Percentiles rank a stretch among this genome's conserved stretches.
Evolutionary conservation across 495 filamentous ascomycete species (phyloP).

Genomic region (Penicillium soppii): DNA sequence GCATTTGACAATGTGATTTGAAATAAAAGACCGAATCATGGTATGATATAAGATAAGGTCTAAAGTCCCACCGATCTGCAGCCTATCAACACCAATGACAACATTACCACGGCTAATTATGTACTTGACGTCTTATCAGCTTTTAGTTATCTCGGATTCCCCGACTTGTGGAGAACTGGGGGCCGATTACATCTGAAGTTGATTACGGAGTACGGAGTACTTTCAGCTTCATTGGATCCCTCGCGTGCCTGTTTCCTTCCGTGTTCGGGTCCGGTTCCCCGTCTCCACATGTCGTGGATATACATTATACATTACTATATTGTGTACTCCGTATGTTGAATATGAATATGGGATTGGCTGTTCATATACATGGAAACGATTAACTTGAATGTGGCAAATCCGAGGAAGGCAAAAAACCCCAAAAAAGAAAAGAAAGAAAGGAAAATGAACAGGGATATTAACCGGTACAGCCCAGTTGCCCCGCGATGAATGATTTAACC

Average conservation of each 20-base stretch:
- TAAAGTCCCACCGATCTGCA: conserved; percentile 5
- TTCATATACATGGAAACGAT: too few species aligned
- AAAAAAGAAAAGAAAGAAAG: too few species aligned
- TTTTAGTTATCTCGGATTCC: conserved; percentile 1
- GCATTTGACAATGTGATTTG: conserved; percentile 3
- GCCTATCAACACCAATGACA: not conserved
- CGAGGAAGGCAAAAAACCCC: too few species aligned
- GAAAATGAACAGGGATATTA: conserved; percentile 2
- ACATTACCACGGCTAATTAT: conserved; percentile 7
- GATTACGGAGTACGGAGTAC: not conserved
- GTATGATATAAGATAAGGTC: conserved; percentile 1
- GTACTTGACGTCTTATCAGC: not conserved
- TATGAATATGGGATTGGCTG: too few species aligned
- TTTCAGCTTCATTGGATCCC: not conserved
- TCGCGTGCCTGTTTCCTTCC: not conserved
- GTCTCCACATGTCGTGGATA: not conserved
- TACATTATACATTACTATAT: not conserved
- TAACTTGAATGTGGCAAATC: too few species aligned
- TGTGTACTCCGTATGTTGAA: too few species aligned
- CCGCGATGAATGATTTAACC: not conserved
- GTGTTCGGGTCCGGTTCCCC: not conserved
- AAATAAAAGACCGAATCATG: not conserved
- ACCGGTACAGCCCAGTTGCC: not conserved
- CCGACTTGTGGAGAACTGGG: not conserved
- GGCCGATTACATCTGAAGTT: too few species aligned